Conservation (phyloP, 2,329 filamentous ascomycete species). For the Nannizzia gypsea region DNA sequence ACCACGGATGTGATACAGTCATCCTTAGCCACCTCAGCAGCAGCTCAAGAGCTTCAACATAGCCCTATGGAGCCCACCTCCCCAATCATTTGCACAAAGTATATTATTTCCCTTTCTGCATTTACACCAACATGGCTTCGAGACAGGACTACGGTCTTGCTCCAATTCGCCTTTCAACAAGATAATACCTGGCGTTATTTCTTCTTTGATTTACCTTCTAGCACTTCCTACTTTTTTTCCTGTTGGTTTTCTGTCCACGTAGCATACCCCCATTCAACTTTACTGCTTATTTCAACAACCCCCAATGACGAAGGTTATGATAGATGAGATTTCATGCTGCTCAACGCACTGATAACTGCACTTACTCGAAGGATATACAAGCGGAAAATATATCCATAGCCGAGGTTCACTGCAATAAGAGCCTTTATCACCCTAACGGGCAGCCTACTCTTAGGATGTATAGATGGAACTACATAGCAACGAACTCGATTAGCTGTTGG, state of each 20-base stretch:
- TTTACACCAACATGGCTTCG: not conserved
- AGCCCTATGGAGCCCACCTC: not conserved
- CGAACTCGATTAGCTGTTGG: too few species aligned
- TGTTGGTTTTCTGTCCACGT: not conserved
- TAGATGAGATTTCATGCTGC: conserved; percentile 5
- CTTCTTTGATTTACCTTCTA: not conserved
- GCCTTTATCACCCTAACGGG: too few species aligned
- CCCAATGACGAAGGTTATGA: conserved; percentile 5
- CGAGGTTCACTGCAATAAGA: not conserved
- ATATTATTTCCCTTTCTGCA: not conserved
- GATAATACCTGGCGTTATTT: conserved; percentile 8
- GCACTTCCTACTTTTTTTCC: not conserved
- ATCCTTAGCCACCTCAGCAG: not conserved
- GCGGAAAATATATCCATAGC: not conserved
- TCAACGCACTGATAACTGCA: conserved; percentile 3
- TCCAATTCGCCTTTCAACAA: conserved; percentile 13
- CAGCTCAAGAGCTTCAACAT: not conserved
- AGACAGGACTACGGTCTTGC: not conserved
- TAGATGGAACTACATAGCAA: too few species aligned
- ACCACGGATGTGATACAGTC: conserved; percentile 3
- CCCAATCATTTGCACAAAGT: not conserved
- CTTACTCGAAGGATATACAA: not conserved
- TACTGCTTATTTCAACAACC: conserved; percentile 2
- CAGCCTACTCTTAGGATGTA: too few species aligned
- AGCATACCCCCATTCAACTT: not conserved